phyloP scores from a whole-genome alignment of 495 filamentous ascomycete species.

The Delitschia confertaspora region DNA sequence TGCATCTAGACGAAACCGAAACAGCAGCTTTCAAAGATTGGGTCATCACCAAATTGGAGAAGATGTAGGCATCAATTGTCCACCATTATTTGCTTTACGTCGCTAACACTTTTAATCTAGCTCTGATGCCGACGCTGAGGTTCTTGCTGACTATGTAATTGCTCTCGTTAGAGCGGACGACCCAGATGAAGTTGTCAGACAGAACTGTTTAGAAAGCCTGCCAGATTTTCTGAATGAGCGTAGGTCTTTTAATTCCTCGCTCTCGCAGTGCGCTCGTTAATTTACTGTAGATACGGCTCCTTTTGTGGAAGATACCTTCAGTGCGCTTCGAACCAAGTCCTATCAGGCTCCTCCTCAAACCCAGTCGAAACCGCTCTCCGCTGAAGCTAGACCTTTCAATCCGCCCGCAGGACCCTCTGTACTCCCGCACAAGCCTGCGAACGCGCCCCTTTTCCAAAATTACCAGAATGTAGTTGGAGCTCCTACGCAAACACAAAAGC shows the following conservation, averaged over 20 bases:
- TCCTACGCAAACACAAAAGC: constrained; percentile 36
- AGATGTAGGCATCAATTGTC: constrained; percentile 58
- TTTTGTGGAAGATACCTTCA: constrained; percentile 84
- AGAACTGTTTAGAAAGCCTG: constrained; percentile 66
- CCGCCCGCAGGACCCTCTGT: constrained; percentile 34
- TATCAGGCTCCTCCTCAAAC: constrained; percentile 31
- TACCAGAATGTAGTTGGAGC: no score
- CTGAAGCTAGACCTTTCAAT: constrained; percentile 34
- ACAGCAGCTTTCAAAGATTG: constrained; percentile 68
- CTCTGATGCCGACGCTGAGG: constrained; percentile 89
- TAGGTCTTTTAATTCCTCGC: constrained; percentile 34
- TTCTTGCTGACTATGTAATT: constrained; percentile 90
- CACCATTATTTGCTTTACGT: background rate
- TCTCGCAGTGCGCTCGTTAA: no score
- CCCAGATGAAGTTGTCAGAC: constrained; percentile 59
- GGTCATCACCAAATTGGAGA: constrained; percentile 83
- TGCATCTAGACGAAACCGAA: constrained; percentile 75
- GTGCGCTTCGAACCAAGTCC: constrained; percentile 55
- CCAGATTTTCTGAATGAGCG: constrained; percentile 82
- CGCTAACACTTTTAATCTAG: constrained; percentile 38
- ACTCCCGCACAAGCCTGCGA: background rate
- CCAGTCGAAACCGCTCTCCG: constrained; percentile 31
- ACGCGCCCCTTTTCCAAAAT: no score
- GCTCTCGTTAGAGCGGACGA: constrained; percentile 81
- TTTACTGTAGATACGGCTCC: constrained; percentile 52